phyloP scores from a whole-genome alignment of 2,329 filamentous ascomycete genomes.

The Aspergillus sp. region DNA sequence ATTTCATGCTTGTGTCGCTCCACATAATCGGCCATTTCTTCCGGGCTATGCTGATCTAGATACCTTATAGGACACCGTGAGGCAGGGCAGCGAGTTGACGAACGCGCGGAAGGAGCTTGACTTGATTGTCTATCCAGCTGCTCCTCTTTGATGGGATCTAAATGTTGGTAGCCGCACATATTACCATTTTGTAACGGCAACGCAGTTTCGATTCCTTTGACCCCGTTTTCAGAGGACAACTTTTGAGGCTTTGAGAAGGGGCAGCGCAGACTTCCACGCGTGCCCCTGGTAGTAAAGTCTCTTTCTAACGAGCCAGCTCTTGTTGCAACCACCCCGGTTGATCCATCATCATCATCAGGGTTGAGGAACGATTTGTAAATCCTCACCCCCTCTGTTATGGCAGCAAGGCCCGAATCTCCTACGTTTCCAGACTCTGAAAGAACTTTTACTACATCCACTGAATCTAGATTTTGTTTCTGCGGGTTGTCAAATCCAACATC shows the following conservation, averaged over 20 bases:
- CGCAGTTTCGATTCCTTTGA: conserved; percentile 40
- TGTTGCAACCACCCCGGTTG: conserved; percentile 39
- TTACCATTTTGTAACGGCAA: conserved; percentile 43
- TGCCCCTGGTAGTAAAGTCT: conserved; percentile 86
- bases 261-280: conserved; percentile 75
- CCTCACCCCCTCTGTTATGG: conserved; percentile 41
- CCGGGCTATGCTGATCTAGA: conserved; percentile 85
- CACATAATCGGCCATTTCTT: conserved; percentile 91
- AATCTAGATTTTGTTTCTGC: conserved; percentile 63
- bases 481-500: conserved; percentile 30
- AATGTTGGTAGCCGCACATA: conserved; percentile 54
- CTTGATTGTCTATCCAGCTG: conserved; percentile 46
- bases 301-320: conserved; percentile 70
- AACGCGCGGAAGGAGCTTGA: conserved; percentile 38
- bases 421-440: conserved; percentile 64
- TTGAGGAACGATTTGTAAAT: conserved; percentile 40
- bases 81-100: conserved; percentile 63
- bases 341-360: conserved; percentile 28
- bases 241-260: conserved; percentile 66
- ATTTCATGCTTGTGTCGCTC: conserved; percentile 95
- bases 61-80: conserved; percentile 89
- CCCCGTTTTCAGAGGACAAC: conserved; percentile 38
- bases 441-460: conserved; percentile 57
- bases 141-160: conserved; percentile 57
- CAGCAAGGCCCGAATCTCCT: conserved; percentile 54